phyloP scores from a whole-genome alignment of 495 filamentous ascomycete species.

The Hyaloscypha finlandica region DNA sequence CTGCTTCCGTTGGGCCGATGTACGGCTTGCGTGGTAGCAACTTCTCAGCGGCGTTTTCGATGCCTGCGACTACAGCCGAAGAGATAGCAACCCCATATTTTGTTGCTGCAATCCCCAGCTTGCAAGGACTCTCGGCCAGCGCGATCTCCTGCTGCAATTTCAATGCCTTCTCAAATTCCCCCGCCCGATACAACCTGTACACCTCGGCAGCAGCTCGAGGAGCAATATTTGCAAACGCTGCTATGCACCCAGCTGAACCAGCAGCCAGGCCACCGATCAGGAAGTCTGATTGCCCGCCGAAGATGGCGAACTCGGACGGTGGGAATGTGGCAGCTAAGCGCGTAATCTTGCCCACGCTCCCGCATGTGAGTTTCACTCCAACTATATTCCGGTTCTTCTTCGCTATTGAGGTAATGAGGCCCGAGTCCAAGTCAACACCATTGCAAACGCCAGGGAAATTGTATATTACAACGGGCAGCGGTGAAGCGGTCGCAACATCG shows the following conservation, averaged over 20 bases:
- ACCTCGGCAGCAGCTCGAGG: conserved; percentile 37
- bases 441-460: conserved; percentile 36
- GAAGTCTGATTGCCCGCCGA: conserved; percentile 37
- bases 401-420: conserved; percentile 28
- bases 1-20: conserved; percentile 46
- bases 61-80: conserved; percentile 56
- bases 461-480: conserved; percentile 37
- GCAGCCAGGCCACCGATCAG: conserved; percentile 32
- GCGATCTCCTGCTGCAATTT: conserved; percentile 39
- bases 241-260: conserved; percentile 35
- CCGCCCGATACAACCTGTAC: conserved; percentile 38
- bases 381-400: conserved; percentile 36
- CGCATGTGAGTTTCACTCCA: conserved; percentile 43
- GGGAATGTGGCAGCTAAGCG: conserved; percentile 28
- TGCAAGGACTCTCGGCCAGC: conserved; percentile 53
- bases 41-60: conserved; percentile 55
- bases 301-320: conserved; percentile 28
- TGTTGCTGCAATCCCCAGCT: conserved; percentile 61
- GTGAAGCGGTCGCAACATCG: conserved; percentile 29
- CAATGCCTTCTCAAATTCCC: conserved; percentile 40
- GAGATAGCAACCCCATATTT: conserved; percentile 64
- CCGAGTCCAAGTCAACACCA: conserved; percentile 39
- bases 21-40: conserved; percentile 62
- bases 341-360: conserved; percentile 36
- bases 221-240: conserved; percentile 37